Percentiles rank a stretch among this genome's conserved stretches.
These are phyloP conservation scores for Candida mattraensis DNA, from an alignment of 805 yeast genomes.

Conservation along the genomic window DNA sequence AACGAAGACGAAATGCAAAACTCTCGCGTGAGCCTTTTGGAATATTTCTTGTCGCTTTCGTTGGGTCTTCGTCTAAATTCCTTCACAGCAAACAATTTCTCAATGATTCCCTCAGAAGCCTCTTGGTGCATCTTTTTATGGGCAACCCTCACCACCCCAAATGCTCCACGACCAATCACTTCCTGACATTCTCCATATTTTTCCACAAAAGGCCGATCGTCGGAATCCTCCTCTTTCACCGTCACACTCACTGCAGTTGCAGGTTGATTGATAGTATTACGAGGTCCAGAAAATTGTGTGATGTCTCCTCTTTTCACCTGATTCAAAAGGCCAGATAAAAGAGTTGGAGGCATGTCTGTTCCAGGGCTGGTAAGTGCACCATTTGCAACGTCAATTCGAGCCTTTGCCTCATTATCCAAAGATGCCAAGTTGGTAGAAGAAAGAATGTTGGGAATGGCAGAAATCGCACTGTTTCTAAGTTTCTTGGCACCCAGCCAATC, in stretches of 20 bases:
- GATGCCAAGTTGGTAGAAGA: constrained; percentile 33
- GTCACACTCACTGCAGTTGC: constrained; percentile 24
- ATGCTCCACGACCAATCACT: constrained; percentile 89
- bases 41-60: constrained; percentile 66
- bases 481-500: constrained; percentile 75
- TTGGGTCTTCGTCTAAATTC: constrained; percentile 67
- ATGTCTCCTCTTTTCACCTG: constrained; percentile 47
- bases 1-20: constrained; percentile 79
- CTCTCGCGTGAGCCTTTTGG: constrained; percentile 74
- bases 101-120: constrained; percentile 22
- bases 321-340: constrained; percentile 63
- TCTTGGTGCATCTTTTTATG: constrained; percentile 55
- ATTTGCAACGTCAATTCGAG: constrained; percentile 24
- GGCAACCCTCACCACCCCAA: constrained; percentile 88
- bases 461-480: constrained; percentile 65
- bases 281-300: constrained; percentile 28
- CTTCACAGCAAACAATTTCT: constrained; percentile 81
- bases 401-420: constrained; percentile 29
- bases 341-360: constrained; percentile 57
- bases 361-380: constrained; percentile 8
- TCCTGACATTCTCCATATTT: constrained; percentile 95
- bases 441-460: constrained; percentile 70
- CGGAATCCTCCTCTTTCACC: constrained; percentile 27
- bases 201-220: constrained; percentile 66
- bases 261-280: constrained; percentile 22